These are phyloP conservation scores for Tuctoria greenei DNA, from an alignment of 176 grass and related monocot genomes.

Conservation along the genomic window DNA sequence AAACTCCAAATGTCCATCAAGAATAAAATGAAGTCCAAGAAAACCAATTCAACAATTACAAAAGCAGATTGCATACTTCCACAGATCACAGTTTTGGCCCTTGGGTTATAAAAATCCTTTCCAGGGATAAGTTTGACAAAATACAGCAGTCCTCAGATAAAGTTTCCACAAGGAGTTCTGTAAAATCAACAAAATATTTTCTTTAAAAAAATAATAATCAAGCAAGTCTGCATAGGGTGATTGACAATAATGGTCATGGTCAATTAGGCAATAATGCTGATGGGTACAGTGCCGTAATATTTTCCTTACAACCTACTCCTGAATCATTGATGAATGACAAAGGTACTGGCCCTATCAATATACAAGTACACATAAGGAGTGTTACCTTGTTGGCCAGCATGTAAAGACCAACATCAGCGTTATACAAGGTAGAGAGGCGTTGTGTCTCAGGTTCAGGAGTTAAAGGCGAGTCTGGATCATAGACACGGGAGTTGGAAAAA, in stretches of 20 bases:
- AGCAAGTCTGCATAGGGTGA: background rate
- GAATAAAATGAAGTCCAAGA: background rate
- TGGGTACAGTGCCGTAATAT: background rate
- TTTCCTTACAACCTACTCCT: background rate
- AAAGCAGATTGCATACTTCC: background rate
- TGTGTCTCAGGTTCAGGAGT: conserved; percentile 79
- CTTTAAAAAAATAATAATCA: background rate
- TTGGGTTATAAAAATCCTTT: background rate
- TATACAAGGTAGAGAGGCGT: conserved; percentile 88
- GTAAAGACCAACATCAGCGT: conserved; percentile 98
- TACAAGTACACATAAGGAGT: background rate
- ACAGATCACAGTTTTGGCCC: background rate
- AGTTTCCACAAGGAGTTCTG: background rate
- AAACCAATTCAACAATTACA: background rate
- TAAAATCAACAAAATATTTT: background rate
- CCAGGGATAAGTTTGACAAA: background rate
- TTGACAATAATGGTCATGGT: background rate
- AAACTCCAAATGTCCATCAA: background rate
- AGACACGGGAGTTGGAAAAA: conserved; percentile 91
- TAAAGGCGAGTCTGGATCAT: conserved; percentile 65
- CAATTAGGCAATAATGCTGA: background rate
- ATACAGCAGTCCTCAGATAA: conserved; percentile 6
- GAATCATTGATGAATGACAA: background rate
- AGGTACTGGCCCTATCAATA: background rate
- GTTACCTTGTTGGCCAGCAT: conserved; percentile 98